Evolutionary conservation across 2,329 filamentous ascomycete genomes (phyloP).

Genomic region (Phialophora tarda): DNA sequence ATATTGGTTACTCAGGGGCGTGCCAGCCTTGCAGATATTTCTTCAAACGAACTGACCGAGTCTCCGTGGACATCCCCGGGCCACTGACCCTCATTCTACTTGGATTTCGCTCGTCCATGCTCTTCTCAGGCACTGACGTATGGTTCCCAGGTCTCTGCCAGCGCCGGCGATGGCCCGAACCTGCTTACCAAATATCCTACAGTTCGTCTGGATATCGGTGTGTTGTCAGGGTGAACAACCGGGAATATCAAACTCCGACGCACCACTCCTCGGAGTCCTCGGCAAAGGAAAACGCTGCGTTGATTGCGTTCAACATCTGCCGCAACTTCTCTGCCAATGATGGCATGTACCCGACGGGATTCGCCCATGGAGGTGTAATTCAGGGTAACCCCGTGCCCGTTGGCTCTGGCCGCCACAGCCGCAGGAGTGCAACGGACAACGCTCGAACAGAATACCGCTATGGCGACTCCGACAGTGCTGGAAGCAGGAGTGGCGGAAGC

Average conservation of each 20-base stretch:
- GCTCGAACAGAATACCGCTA: slow-evolving; percentile 56
- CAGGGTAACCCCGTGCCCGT: slow-evolving; percentile 70
- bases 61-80: slow-evolving; percentile 6
- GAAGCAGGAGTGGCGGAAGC: slow-evolving; percentile 36
- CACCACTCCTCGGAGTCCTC: slow-evolving; percentile 80
- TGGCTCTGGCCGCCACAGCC: slow-evolving; percentile 60
- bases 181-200: slow-evolving; percentile 77
- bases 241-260: slow-evolving; percentile 91
- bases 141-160: slow-evolving; percentile 78
- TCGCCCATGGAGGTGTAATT: slow-evolving; percentile 59
- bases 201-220: slow-evolving; percentile 74
- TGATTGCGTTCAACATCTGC: slow-evolving; percentile 96
- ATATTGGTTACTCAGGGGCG: slow-evolving; percentile 19
- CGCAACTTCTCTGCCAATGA: slow-evolving; percentile 97
- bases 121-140: slow-evolving; percentile 26
- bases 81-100: slow-evolving; percentile 3
- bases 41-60: not conserved
- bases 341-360: slow-evolving; percentile 74
- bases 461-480: slow-evolving; percentile 35
- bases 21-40: slow-evolving; percentile 26
- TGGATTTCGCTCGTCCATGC: slow-evolving; percentile 11
- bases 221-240: slow-evolving; percentile 91
- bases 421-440: slow-evolving; percentile 54
- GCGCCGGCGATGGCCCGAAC: slow-evolving; percentile 91
- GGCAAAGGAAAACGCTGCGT: slow-evolving; percentile 90